phyloP scores from a whole-genome alignment of 495 filamentous ascomycete species.

The Tuber melanosporum region DNA sequence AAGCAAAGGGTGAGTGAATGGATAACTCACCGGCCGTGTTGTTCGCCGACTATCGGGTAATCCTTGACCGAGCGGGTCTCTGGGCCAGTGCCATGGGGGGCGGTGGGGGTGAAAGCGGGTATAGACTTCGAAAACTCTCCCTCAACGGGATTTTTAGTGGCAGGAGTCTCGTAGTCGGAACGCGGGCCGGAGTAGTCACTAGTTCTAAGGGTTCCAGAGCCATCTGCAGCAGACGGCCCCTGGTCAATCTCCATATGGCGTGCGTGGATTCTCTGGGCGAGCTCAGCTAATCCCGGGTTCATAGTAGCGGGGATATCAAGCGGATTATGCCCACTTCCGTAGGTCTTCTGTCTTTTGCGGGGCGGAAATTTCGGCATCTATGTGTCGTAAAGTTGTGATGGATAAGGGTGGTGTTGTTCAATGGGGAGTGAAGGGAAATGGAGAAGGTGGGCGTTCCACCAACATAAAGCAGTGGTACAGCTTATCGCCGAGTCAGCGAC shows the following conservation, averaged over 20 bases:
- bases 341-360: not conserved
- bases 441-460: not conserved
- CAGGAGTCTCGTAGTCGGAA: not conserved
- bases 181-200: not conserved
- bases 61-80: accelerated
- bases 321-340: not conserved
- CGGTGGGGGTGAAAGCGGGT: not conserved
- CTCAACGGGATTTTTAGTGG: not conserved
- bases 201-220: not conserved
- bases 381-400: not conserved
- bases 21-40: not conserved
- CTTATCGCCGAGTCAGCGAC: not conserved
- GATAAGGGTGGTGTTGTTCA: not conserved
- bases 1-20: not conserved
- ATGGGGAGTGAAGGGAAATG: not conserved
- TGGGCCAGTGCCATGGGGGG: no score
- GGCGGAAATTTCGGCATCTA: not conserved
- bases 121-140: not conserved
- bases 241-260: not conserved
- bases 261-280: not conserved
- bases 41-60: not conserved
- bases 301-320: not conserved
- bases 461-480: not conserved
- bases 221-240: accelerated
- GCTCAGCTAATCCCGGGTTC: not conserved